A percentile compares a stretch with the other conserved stretches of the same genome.
phyloP scores from a whole-genome alignment of 2,329 filamentous ascomycete genomes.

The Penicillium nordicum region DNA sequence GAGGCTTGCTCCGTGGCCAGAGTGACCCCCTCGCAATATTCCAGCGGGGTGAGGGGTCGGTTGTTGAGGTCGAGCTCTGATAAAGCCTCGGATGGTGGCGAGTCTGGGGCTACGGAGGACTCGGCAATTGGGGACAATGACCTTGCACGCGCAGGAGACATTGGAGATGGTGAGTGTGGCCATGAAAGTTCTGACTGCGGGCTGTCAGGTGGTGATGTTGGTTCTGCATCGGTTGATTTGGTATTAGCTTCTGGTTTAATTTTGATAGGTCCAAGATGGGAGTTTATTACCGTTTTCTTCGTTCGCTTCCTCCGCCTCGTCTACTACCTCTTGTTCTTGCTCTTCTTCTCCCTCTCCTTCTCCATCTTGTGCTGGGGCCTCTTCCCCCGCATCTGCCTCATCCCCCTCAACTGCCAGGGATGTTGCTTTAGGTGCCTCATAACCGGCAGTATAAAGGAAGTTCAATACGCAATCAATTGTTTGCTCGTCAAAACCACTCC shows the following conservation, averaged over 20 bases:
- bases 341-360: neutral
- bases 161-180: neutral
- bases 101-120: neutral
- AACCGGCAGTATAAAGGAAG: neutral
- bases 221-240: neutral
- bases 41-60: neutral
- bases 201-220: neutral
- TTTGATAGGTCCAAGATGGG: neutral
- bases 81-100: neutral
- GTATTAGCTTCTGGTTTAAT: neutral
- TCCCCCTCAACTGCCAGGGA: neutral
- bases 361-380: neutral
- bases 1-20: neutral
- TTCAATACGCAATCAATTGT: slow-evolving; percentile 2
- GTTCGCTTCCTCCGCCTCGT: neutral
- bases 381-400: neutral
- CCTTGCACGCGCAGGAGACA: neutral
- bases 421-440: neutral
- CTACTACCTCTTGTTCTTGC: neutral
- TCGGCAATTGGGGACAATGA: neutral
- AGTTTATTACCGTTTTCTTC: neutral
- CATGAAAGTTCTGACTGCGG: neutral
- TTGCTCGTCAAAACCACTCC: neutral
- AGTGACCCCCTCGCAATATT: neutral
- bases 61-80: neutral